phyloP scores from a whole-genome alignment of 805 yeast genomes.

The Kurtzmaniella cleridarum region DNA sequence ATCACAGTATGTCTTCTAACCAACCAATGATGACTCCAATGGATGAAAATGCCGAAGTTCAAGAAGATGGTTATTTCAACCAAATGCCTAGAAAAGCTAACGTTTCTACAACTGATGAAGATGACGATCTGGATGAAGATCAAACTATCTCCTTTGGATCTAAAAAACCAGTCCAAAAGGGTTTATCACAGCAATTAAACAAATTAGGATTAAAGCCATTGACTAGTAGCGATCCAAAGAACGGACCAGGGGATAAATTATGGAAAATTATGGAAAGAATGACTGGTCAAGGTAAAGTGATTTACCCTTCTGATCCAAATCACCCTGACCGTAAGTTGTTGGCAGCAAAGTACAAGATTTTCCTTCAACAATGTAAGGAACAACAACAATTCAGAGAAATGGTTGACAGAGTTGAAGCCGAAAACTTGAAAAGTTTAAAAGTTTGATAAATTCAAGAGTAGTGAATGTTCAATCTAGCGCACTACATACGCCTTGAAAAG shows the following conservation, averaged over 20 bases:
- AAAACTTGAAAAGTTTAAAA: slow-evolving; percentile 4
- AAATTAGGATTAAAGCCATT: slow-evolving; percentile 34
- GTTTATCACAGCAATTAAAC: slow-evolving; percentile 41
- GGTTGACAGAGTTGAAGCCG: slow-evolving; percentile 49
- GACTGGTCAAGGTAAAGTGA: slow-evolving; percentile 79
- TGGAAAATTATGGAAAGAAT: slow-evolving; percentile 86
- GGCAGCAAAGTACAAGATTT: slow-evolving; percentile 75
- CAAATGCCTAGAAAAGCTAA: slow-evolving; percentile 16
- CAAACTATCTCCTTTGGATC: slow-evolving; percentile 57
- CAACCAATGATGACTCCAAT: slow-evolving; percentile 34
- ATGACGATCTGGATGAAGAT: slow-evolving; percentile 44
- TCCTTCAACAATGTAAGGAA: slow-evolving; percentile 78
- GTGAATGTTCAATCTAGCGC: no score
- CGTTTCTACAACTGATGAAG: slow-evolving; percentile 9
- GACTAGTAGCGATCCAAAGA: slow-evolving; percentile 22
- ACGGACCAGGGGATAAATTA: slow-evolving; percentile 52
- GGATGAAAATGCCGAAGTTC: slow-evolving; percentile 20
- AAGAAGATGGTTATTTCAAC: slow-evolving; percentile 34
- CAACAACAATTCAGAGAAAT: slow-evolving; percentile 72
- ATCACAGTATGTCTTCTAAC: slow-evolving; percentile 26
- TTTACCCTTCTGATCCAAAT: slow-evolving; percentile 54
- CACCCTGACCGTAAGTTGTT: slow-evolving; percentile 68
- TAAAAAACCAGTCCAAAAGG: slow-evolving; percentile 49
- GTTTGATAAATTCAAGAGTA: no score
- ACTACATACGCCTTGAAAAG: no score